Evolutionary conservation across 1,139 yeast species (phyloP).

Genomic region (Debaryomyces nepalensis): DNA sequence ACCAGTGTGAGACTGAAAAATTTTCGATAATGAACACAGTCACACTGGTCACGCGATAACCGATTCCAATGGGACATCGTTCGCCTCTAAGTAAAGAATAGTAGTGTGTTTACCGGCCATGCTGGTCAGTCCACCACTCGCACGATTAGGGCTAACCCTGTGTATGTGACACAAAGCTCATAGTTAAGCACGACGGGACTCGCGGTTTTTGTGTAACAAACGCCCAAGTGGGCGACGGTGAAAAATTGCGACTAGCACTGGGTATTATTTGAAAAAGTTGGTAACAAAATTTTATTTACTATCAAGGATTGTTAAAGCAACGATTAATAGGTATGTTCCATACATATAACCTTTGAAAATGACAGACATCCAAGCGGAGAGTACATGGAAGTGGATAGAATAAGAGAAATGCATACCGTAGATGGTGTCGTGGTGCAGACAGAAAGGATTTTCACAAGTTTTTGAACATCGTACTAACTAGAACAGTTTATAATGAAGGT

Average conservation of each 20-base stretch:
- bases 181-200: slow-evolving; percentile 11
- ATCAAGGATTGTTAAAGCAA: slow-evolving; percentile 11
- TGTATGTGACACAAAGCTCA: slow-evolving; percentile 5
- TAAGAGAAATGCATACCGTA: neutral
- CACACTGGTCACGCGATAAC: slow-evolving; percentile 22
- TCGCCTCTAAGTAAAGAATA: neutral
- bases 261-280: slow-evolving; percentile 4
- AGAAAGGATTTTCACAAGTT: neutral
- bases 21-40: slow-evolving; percentile 19
- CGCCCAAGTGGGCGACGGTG: slow-evolving; percentile 10
- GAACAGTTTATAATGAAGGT: slow-evolving; percentile 75
- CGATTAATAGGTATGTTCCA: slow-evolving; percentile 14
- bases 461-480: slow-evolving; percentile 7
- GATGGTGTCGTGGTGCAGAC: neutral
- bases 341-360: neutral
- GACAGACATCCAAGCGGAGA: neutral
- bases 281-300: slow-evolving; percentile 13
- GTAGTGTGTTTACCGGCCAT: neutral
- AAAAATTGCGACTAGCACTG: slow-evolving; percentile 14
- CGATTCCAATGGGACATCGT: neutral
- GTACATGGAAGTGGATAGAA: neutral
- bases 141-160: neutral
- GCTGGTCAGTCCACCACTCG: neutral
- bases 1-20: slow-evolving; percentile 10
- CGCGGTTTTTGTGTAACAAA: slow-evolving; percentile 14